Percentiles rank a stretch among this genome's conserved stretches.
Conservation (phyloP, 352 stramenopile genomes). For the Phytophthora rubi region DNA sequence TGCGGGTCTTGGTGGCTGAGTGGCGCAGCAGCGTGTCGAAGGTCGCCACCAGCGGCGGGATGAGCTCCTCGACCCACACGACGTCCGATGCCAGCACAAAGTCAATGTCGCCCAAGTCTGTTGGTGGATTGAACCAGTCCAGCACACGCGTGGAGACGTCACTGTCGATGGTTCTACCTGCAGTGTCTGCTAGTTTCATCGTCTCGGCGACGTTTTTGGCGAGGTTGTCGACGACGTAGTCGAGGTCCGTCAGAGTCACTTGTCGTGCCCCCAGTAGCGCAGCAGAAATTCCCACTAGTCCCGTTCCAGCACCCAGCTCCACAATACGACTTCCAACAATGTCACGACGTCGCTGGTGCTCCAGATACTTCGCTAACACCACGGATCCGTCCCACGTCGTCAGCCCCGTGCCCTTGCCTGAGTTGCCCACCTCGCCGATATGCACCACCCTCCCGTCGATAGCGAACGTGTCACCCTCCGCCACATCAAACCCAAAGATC, state of each 20-base stretch:
- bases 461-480: constrained; percentile 42
- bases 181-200: constrained; percentile 30
- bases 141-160: constrained; percentile 48
- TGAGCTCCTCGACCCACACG: constrained; percentile 91
- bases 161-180: constrained; percentile 3
- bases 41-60: constrained; percentile 81
- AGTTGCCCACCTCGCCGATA: constrained; percentile 80
- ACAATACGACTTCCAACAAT: constrained; percentile 61
- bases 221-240: constrained; percentile 89
- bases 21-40: constrained; percentile 58
- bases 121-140: constrained; percentile 72
- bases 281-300: constrained; percentile 85
- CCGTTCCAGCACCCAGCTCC: constrained; percentile 88
- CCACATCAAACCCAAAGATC: constrained; percentile 61
- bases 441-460: constrained; percentile 60
- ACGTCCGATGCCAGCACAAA: constrained; percentile 90
- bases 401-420: constrained; percentile 84
- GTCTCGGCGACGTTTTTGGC: constrained; percentile 57
- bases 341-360: constrained; percentile 46
- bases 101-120: constrained; percentile 70
- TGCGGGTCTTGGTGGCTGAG: constrained; percentile 40
- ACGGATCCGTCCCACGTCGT: constrained; percentile 93
- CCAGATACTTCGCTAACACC: constrained; percentile 92
- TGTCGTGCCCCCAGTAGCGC: constrained; percentile 76
- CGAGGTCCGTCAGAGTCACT: constrained; percentile 87